Evolutionary conservation across 805 yeast species (phyloP).

Genomic region (Lachancea nothofagi): DNA sequence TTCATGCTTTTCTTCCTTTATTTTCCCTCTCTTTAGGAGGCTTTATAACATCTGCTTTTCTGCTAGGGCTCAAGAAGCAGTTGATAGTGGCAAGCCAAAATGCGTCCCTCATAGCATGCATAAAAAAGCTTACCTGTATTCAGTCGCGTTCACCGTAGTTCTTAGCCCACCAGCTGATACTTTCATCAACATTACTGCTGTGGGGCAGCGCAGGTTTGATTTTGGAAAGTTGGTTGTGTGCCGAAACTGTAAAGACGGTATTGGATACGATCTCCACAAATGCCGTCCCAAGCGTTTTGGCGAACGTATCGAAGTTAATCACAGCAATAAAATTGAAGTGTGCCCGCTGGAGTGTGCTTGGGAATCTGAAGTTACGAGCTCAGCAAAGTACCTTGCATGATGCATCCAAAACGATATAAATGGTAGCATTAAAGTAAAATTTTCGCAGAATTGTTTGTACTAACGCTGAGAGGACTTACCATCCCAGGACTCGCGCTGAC

Average conservation of each 20-base stretch:
- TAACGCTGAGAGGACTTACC: slow-evolving; percentile 29
- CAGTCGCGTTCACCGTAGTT: slow-evolving; percentile 1
- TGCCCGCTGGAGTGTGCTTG: slow-evolving; percentile 13
- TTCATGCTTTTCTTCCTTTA: no score
- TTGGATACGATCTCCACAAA: slow-evolving; percentile 23
- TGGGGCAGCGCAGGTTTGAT: not conserved
- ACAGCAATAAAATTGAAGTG: slow-evolving; percentile 20
- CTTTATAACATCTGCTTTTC: no score
- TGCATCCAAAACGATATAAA: slow-evolving; percentile 35
- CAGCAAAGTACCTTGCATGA: slow-evolving; percentile 31
- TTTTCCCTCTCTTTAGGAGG: no score
- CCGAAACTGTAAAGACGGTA: slow-evolving; percentile 15
- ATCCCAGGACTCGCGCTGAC: slow-evolving; percentile 36
- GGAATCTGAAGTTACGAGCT: slow-evolving; percentile 29
- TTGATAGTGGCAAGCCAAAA: no score
- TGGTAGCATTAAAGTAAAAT: slow-evolving; percentile 36
- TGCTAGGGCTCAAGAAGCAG: no score
- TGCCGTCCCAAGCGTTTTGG: slow-evolving; percentile 22
- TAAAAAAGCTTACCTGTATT: not conserved
- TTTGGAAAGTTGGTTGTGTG: not conserved
- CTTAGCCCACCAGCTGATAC: not conserved
- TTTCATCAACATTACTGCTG: not conserved
- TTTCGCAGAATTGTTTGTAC: slow-evolving; percentile 24
- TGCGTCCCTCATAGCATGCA: not conserved
- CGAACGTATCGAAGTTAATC: slow-evolving; percentile 22